Evolutionary conservation across 495 filamentous ascomycete species (phyloP).

Genomic region (Aspergillus ostianus): DNA sequence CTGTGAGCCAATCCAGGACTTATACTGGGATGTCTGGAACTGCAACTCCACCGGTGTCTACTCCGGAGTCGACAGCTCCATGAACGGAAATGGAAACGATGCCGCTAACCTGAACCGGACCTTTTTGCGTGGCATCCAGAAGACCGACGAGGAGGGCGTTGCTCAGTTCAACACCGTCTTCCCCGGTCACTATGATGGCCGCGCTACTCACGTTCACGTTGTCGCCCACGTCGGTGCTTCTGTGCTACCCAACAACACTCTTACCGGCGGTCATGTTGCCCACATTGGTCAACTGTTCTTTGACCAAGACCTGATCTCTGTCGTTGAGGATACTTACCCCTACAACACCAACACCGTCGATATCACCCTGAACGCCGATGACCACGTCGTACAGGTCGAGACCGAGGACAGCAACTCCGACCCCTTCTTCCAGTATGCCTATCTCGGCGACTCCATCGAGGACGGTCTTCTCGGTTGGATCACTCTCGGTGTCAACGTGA

Average conservation of each 20-base stretch:
- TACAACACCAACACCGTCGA: constrained; percentile 53
- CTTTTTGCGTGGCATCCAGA: constrained; percentile 50
- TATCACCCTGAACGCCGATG: constrained; percentile 48
- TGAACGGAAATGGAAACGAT: constrained; percentile 26
- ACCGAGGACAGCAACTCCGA: constrained; percentile 49
- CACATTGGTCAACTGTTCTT: constrained; percentile 65
- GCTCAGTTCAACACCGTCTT: constrained; percentile 49
- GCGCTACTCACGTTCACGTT: constrained; percentile 48
- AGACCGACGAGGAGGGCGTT: constrained; percentile 48
- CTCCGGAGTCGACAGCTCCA: constrained; percentile 26
- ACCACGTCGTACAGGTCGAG: constrained; percentile 46
- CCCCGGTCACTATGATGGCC: constrained; percentile 53
- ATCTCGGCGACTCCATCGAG: constrained; percentile 50
- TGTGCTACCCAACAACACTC: constrained; percentile 45
- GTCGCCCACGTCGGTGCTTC: constrained; percentile 47
- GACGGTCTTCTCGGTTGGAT: constrained; percentile 60
- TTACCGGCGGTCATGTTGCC: constrained; percentile 45
- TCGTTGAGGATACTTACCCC: constrained; percentile 47
- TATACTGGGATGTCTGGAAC: constrained; percentile 57
- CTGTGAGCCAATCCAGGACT: constrained; percentile 47
- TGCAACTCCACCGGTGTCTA: constrained; percentile 57
- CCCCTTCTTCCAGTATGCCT: constrained; percentile 55
- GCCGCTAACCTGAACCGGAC: constrained; percentile 45
- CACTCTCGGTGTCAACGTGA: constrained; percentile 51
- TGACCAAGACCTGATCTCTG: constrained; percentile 45